Percentiles rank a stretch among this genome's conserved stretches.
phyloP scores from a whole-genome alignment of 2,329 filamentous ascomycete genomes.

The Xylariaceae sp. region DNA sequence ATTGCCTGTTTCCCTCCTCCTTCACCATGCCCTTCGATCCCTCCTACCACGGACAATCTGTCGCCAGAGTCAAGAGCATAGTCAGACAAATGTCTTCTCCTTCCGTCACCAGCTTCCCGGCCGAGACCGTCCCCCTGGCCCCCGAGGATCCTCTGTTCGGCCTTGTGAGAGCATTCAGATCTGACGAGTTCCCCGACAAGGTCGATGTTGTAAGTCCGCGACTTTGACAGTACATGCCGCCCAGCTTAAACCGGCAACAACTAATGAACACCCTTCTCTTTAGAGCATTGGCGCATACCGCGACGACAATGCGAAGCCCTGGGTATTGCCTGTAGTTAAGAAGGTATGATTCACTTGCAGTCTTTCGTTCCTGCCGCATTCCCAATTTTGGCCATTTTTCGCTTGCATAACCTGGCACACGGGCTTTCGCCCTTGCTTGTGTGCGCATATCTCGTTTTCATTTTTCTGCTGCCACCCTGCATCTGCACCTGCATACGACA shows the following conservation, averaged over 20 bases:
- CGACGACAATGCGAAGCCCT: conserved; percentile 93
- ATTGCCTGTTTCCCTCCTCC: conserved; percentile 11
- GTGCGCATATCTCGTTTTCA: background rate
- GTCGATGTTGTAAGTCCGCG: conserved; percentile 74
- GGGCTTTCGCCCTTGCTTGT: background rate
- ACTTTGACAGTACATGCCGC: background rate
- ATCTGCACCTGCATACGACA: background rate
- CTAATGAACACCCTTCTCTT: background rate
- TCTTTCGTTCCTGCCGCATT: background rate
- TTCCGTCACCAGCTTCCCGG: conserved; percentile 67
- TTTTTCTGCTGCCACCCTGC: conserved; percentile 2
- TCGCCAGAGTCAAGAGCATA: conserved; percentile 59
- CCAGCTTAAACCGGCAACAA: background rate
- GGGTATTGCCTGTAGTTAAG: conserved; percentile 93
- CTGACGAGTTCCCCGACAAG: conserved; percentile 75
- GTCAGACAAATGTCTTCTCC: conserved; percentile 67
- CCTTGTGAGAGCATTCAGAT: conserved; percentile 81
- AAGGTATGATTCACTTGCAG: conserved; percentile 78
- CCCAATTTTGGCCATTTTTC: background rate
- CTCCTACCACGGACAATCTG: conserved; percentile 41
- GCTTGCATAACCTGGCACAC: background rate
- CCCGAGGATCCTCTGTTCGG: conserved; percentile 95
- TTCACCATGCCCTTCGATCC: conserved; percentile 44
- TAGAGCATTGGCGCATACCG: conserved; percentile 85
- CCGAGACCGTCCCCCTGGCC: conserved; percentile 78